These are phyloP conservation scores for Recurvomyces mirabilis DNA, from an alignment of 495 filamentous ascomycete species.

Conservation along the genomic window DNA sequence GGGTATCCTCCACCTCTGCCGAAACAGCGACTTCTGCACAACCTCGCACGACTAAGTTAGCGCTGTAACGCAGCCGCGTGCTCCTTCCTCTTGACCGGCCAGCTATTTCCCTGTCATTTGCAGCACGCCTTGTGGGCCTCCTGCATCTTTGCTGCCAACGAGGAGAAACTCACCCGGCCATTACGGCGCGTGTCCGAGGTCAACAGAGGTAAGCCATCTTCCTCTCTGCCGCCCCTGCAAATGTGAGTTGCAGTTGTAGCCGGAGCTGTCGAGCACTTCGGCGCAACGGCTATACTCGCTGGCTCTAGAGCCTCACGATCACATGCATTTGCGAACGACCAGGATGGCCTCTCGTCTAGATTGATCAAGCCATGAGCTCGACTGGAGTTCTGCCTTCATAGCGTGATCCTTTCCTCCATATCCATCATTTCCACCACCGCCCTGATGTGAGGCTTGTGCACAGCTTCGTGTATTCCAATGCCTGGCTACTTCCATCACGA, in stretches of 20 bases:
- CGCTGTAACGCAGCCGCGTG: not conserved
- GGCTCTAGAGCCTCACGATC: not conserved
- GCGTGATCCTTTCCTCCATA: not conserved
- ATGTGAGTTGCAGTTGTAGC: not conserved
- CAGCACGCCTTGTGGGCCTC: constrained; percentile 8
- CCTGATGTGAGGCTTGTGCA: not conserved
- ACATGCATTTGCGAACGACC: not conserved
- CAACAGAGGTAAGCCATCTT: not conserved
- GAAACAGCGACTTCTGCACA: too few species aligned
- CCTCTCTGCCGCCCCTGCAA: not conserved
- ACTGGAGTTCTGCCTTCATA: not conserved
- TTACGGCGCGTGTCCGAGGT: constrained; percentile 9
- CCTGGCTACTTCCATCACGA: constrained; percentile 74
- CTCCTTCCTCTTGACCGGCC: constrained; percentile 9
- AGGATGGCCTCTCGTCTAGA: not conserved
- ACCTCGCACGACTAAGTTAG: not conserved
- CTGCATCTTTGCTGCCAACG: constrained; percentile 1
- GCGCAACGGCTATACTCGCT: constrained; percentile 6
- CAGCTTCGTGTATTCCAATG: constrained; percentile 40
- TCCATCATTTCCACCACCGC: not conserved
- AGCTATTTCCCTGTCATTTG: not conserved
- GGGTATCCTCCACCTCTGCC: too few species aligned
- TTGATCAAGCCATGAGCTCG: not conserved
- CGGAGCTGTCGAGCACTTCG: not conserved
- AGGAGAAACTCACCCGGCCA: constrained; percentile 5